These are phyloP conservation scores for Albatrellus ellisii DNA, from an alignment of 768 basidiomycete species.

Conservation along the genomic window DNA sequence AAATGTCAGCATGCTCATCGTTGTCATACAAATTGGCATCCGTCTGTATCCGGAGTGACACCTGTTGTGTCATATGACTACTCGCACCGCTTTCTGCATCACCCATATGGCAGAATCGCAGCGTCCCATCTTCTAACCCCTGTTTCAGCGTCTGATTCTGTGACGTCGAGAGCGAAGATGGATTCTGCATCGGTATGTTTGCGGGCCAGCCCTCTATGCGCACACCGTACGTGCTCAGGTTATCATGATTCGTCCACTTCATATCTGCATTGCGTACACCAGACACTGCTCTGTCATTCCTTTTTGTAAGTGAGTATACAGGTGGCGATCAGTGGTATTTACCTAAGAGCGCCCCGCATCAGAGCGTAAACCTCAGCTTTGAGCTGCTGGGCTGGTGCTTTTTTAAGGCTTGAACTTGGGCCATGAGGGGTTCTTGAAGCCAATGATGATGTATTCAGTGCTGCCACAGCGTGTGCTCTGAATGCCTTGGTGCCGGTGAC, in stretches of 20 bases:
- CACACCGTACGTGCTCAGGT: conserved; percentile 42
- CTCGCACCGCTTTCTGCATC: background rate
- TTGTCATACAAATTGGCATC: background rate
- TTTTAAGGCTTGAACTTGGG: conserved; percentile 3
- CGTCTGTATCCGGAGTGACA: background rate
- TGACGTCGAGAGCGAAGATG: conserved; percentile 38
- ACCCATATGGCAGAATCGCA: conserved; percentile 26
- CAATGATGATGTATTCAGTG: conserved; percentile 4
- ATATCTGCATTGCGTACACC: conserved; percentile 57
- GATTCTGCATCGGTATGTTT: conserved; percentile 44
- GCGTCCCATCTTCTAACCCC: conserved; percentile 30
- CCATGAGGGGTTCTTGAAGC: too few relatives aligned
- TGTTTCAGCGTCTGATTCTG: conserved; percentile 45
- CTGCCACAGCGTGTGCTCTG: conserved; percentile 22
- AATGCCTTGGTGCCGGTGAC: conserved; percentile 43
- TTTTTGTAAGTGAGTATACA: conserved; percentile 4
- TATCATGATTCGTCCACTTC: conserved; percentile 61
- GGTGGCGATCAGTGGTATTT: background rate
- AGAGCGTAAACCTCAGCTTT: conserved; percentile 13
- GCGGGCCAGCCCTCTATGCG: conserved; percentile 52
- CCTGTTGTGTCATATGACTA: too few relatives aligned
- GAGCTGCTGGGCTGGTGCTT: conserved; percentile 9
- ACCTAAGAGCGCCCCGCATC: conserved; percentile 10
- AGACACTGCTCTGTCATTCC: conserved; percentile 30
- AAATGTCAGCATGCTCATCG: conserved; percentile 5